These are phyloP conservation scores for Lactifluus hygrophoroides DNA, from an alignment of 768 basidiomycete species.

Conservation along the genomic window DNA sequence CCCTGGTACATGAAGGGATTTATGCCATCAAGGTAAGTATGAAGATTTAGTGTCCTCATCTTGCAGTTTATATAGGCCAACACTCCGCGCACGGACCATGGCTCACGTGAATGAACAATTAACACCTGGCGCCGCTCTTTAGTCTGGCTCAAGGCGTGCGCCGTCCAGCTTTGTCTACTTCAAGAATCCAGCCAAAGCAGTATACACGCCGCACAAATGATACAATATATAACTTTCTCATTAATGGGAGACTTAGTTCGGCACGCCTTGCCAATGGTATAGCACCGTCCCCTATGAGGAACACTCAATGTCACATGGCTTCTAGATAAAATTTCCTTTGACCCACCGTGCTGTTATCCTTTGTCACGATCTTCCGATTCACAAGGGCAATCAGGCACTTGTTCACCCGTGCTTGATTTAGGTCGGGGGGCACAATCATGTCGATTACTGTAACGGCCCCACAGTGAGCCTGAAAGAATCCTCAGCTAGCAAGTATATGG, in stretches of 20 bases:
- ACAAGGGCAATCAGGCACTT: conserved; percentile 90
- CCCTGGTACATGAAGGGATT: conserved; percentile 24
- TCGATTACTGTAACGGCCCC: conserved; percentile 49
- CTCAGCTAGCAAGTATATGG: neutral
- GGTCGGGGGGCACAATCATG: conserved; percentile 68
- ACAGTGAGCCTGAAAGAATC: neutral
- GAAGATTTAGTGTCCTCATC: neutral
- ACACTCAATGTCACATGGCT: neutral
- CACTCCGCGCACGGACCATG: conserved; percentile 13
- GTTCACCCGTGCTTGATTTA: conserved; percentile 87
- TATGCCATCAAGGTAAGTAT: conserved; percentile 27
- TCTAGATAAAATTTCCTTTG: neutral
- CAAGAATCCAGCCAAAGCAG: no score
- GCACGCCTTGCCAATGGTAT: conserved; percentile 59
- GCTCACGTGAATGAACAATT: neutral
- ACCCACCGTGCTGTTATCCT: conserved; percentile 45
- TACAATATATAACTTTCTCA: neutral
- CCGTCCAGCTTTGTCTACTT: neutral
- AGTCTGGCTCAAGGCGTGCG: no score
- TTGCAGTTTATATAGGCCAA: neutral
- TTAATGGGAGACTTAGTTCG: conserved; percentile 16
- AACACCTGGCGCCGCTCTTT: no score
- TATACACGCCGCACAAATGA: neutral
- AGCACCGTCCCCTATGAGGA: conserved; percentile 48
- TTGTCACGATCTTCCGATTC: conserved; percentile 73